phyloP scores from a whole-genome alignment of 2,329 filamentous ascomycete species.

The Claviceps africana region DNA sequence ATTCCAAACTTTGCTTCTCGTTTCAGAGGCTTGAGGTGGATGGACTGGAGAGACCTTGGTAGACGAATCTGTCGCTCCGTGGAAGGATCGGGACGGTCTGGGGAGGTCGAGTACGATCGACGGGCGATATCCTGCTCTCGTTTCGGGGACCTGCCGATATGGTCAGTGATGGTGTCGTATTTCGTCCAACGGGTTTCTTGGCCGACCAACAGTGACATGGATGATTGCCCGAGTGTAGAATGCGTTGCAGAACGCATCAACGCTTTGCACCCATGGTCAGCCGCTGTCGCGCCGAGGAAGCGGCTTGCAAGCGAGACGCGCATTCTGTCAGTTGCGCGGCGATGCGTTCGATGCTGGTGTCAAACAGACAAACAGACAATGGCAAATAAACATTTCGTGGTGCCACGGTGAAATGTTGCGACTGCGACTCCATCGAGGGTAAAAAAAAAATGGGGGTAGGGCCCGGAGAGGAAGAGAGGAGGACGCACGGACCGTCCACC shows the following conservation, averaged over 20 bases:
- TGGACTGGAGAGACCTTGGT: slow-evolving; percentile 68
- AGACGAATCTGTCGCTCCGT: slow-evolving; percentile 31
- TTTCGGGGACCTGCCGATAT: background rate
- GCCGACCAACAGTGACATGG: background rate
- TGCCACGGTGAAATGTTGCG: background rate
- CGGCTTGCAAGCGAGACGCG: background rate
- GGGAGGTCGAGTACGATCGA: background rate
- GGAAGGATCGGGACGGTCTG: background rate
- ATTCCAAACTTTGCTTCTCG: slow-evolving; percentile 61
- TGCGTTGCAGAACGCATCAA: background rate
- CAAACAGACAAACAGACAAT: background rate
- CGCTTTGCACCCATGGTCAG: background rate
- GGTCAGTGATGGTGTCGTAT: background rate
- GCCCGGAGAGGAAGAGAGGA: background rate
- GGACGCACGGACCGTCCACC: background rate
- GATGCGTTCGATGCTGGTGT: background rate
- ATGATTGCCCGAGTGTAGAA: background rate
- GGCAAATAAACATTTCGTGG: background rate
- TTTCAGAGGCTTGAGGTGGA: slow-evolving; percentile 74
- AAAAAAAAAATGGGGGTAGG: background rate
- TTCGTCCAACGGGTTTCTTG: background rate
- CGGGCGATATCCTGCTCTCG: background rate
- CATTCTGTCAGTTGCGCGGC: background rate
- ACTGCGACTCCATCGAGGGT: background rate
- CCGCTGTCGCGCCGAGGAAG: background rate